Conservation (phyloP, 139 green algal species). For the Microglena sp. region DNA sequence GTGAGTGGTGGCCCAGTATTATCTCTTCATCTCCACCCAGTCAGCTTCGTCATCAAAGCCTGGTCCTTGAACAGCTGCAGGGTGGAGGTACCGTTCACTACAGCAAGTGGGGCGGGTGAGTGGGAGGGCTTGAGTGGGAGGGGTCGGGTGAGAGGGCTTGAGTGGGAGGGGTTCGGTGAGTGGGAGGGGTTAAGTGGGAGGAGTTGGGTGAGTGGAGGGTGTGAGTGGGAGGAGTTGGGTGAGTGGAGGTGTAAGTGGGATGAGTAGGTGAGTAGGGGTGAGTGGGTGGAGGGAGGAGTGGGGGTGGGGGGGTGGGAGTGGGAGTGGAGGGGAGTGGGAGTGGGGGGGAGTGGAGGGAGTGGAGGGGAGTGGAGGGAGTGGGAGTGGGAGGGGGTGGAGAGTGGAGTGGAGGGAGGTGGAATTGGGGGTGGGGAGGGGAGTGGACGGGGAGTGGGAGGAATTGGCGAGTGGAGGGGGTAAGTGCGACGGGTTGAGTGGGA, state of each 20-base stretch:
- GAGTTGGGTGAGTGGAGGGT: not conserved
- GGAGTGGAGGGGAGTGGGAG: no score
- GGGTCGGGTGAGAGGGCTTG: constrained; percentile 81
- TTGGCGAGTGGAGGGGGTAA: no score
- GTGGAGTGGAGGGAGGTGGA: no score
- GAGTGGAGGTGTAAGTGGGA: not conserved
- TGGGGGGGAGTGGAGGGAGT: no score
- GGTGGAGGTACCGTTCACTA: constrained; percentile 84
- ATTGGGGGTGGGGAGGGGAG: no score
- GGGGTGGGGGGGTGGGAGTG: no score
- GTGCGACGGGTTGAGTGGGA: no score
- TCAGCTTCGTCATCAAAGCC: not conserved
- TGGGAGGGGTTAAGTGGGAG: constrained; percentile 22
- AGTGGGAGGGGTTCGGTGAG: constrained; percentile 48
- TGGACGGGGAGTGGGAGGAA: no score
- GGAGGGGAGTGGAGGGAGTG: no score
- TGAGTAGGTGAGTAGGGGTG: not conserved
- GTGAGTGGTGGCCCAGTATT: not conserved
- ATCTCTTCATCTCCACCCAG: not conserved
- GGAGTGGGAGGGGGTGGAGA: no score
- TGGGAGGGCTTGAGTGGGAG: constrained; percentile 22
- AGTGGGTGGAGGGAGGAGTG: no score
- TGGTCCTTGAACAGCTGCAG: constrained; percentile 44
- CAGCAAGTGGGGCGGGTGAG: constrained; percentile 40
- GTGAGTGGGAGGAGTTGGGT: not conserved